Conservation (phyloP, 192 early-diverging fungal genomes). For the Anaeromyces robustus region DNA sequence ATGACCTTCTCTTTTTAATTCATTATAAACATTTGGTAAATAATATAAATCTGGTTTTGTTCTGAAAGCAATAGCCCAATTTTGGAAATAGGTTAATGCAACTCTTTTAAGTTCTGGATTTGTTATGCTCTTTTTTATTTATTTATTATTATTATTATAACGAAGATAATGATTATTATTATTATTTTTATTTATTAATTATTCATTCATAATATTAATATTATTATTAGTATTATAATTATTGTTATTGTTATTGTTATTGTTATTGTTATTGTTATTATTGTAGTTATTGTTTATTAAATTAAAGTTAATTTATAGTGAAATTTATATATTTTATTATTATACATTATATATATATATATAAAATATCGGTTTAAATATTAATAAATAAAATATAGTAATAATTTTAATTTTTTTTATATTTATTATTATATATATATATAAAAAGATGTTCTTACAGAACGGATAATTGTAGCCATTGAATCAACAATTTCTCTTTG, state of each 20-base stretch:
- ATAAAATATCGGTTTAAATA: too few relatives aligned
- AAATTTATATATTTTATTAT: too few relatives aligned
- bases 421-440: neutral
- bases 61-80: conserved; percentile 74
- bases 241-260: too few relatives aligned
- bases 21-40: conserved; percentile 61
- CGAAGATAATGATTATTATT: neutral
- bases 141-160: too few relatives aligned
- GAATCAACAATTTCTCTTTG: neutral
- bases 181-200: too few relatives aligned
- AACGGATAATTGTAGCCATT: neutral
- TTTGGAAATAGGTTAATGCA: conserved; percentile 63
- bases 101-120: conserved; percentile 65
- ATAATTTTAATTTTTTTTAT: neutral
- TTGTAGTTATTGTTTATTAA: too few relatives aligned
- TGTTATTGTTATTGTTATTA: too few relatives aligned
- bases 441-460: neutral
- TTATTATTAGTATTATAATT: too few relatives aligned
- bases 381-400: neutral
- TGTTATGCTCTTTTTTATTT: conserved; percentile 20
- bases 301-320: too few relatives aligned
- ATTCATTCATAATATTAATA: too few relatives aligned
- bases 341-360: too few relatives aligned
- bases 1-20: conserved; percentile 58
- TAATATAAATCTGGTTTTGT: conserved; percentile 64